phyloP scores from a whole-genome alignment of 768 basidiomycete genomes.

The Grammothele lineata region DNA sequence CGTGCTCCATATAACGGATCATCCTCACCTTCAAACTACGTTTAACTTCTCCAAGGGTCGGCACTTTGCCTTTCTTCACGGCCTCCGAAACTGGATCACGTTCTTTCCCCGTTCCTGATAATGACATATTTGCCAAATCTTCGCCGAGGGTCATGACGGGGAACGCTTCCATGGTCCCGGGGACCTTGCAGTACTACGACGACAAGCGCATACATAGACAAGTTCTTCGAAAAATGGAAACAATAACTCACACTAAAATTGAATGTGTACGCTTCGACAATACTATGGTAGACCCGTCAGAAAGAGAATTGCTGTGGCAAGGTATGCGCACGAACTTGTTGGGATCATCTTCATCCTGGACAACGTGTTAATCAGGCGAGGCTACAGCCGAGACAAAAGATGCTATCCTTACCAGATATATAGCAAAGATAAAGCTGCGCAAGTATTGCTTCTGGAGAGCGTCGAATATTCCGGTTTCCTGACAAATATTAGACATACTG shows the following conservation, averaged over 20 bases:
- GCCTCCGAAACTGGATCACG: conserved; percentile 60
- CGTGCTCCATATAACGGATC: too few species aligned
- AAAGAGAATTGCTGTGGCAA: neutral
- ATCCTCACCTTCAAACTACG: conserved; percentile 73
- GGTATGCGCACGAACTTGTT: conserved; percentile 53
- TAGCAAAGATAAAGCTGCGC: conserved; percentile 78
- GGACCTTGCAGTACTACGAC: conserved; percentile 60
- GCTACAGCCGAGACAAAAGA: neutral
- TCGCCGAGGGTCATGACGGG: conserved; percentile 76
- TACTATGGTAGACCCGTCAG: too few species aligned
- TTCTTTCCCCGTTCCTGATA: conserved; percentile 29
- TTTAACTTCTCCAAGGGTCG: conserved; percentile 79
- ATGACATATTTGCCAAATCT: conserved; percentile 46
- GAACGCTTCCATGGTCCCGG: conserved; percentile 53
- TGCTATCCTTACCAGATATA: conserved; percentile 70
- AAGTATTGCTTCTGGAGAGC: conserved; percentile 83
- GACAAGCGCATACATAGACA: neutral
- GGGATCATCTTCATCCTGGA: conserved; percentile 79
- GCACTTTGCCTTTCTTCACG: conserved; percentile 53
- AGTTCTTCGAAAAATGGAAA: neutral
- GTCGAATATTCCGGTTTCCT: conserved; percentile 88
- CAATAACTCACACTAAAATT: conserved; percentile 59
- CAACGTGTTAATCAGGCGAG: too few species aligned
- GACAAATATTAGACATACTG: neutral
- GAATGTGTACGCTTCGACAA: conserved; percentile 86